Percentiles rank a stretch among this genome's conserved stretches.
Conservation (phyloP, 2,329 filamentous ascomycete species). For the Arthrobotrys entomopaga region DNA sequence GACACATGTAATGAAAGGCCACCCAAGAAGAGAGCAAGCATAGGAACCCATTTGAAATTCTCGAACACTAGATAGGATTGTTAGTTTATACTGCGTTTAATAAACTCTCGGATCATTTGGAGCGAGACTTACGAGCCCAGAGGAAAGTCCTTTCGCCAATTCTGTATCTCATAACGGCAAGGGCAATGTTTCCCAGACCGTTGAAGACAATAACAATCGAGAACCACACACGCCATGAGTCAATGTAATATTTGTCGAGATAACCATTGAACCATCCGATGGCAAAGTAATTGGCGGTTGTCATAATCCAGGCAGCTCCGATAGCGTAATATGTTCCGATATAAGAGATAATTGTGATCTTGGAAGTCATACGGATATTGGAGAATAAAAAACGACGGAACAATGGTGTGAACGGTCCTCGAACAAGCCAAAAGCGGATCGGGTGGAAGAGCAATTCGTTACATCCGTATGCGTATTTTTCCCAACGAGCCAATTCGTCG, state of each 20-base stretch:
- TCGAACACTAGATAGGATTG: constrained; percentile 60
- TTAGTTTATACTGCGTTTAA: background rate
- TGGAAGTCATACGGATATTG: constrained; percentile 78
- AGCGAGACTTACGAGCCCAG: constrained; percentile 62
- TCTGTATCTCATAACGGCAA: constrained; percentile 78
- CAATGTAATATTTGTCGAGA: constrained; percentile 82
- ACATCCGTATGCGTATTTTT: constrained; percentile 87
- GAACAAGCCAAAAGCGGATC: constrained; percentile 75
- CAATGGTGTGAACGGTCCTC: constrained; percentile 80
- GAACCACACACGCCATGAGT: constrained; percentile 83
- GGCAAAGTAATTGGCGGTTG: constrained; percentile 77
- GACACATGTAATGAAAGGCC: constrained; percentile 83
- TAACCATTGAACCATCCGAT: constrained; percentile 80
- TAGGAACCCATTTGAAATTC: constrained; percentile 76
- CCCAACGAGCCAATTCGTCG: constrained; percentile 84
- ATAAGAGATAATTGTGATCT: constrained; percentile 79
- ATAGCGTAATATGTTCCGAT: constrained; percentile 85
- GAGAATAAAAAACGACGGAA: constrained; percentile 79
- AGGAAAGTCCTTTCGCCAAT: constrained; percentile 72
- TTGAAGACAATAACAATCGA: constrained; percentile 82
- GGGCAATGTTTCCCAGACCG: constrained; percentile 76
- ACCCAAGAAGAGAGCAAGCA: constrained; percentile 83
- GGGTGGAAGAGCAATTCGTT: constrained; percentile 85
- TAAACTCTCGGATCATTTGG: constrained; percentile 60
- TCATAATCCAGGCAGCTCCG: constrained; percentile 78